These are phyloP conservation scores for Didymella glomerata DNA, from an alignment of 2,329 filamentous ascomycete genomes.

Conservation along the genomic window DNA sequence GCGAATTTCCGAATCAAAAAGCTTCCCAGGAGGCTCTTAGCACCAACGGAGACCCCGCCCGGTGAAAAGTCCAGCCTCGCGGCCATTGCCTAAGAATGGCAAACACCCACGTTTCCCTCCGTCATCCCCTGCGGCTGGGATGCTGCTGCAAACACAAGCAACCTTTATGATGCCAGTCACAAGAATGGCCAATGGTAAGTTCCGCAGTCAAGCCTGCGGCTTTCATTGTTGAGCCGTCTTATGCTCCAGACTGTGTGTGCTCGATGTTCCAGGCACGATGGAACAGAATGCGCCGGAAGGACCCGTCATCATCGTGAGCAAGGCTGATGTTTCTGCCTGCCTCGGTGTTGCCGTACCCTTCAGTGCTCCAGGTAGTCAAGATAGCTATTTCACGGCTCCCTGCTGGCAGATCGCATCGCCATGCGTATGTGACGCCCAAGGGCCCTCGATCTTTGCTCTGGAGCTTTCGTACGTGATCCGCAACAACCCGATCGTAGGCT, in stretches of 20 bases:
- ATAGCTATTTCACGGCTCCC: slow-evolving; percentile 35
- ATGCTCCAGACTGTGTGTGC: slow-evolving; percentile 8
- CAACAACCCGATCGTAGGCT: slow-evolving; percentile 24
- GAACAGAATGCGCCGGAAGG: slow-evolving; percentile 27
- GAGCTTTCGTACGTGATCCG: slow-evolving; percentile 27
- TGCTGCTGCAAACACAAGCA: not conserved
- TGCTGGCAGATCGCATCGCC: slow-evolving; percentile 36
- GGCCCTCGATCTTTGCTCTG: slow-evolving; percentile 21
- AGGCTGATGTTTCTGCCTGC: slow-evolving; percentile 12
- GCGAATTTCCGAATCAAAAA: not conserved
- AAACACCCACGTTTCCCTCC: slow-evolving; percentile 2
- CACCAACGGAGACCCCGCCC: slow-evolving; percentile 1
- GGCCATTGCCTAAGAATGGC: slow-evolving; percentile 12
- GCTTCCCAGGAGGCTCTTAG: not conserved
- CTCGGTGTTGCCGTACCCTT: slow-evolving; percentile 29
- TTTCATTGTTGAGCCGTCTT: not conserved
- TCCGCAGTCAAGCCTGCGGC: not conserved
- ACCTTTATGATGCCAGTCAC: not conserved
- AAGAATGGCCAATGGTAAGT: not conserved
- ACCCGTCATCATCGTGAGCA: slow-evolving; percentile 16
- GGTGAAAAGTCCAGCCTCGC: not conserved
- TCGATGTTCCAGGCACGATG: slow-evolving; percentile 36
- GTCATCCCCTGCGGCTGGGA: not conserved
- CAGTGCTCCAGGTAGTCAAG: slow-evolving; percentile 36
- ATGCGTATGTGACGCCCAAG: slow-evolving; percentile 33